A percentile compares a stretch with the other conserved stretches of the same genome.
These are phyloP conservation scores for Multifurca ochricompacta DNA, from an alignment of 768 basidiomycete genomes.

Conservation along the genomic window DNA sequence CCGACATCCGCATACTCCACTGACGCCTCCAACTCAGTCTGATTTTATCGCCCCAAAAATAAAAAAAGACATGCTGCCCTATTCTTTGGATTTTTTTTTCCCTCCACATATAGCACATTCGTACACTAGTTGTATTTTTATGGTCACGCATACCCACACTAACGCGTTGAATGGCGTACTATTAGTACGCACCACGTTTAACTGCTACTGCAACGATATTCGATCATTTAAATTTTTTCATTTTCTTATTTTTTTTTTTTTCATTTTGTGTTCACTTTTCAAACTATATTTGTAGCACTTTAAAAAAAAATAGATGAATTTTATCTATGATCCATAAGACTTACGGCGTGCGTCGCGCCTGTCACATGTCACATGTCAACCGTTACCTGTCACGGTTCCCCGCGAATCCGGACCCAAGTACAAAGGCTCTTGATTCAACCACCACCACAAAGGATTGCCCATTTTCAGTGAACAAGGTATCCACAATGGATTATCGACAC, in stretches of 20 bases:
- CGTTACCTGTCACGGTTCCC: neutral
- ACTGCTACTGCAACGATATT: conserved; percentile 10
- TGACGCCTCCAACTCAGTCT: conserved; percentile 3
- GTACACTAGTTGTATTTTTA: conserved; percentile 9
- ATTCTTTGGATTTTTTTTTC: neutral
- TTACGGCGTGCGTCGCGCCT: too few relatives aligned
- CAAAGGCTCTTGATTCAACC: neutral
- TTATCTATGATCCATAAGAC: too few relatives aligned
- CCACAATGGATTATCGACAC: too few relatives aligned
- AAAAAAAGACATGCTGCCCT: neutral
- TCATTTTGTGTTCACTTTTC: neutral
- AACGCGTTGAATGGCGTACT: neutral
- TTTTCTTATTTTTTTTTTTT: neutral
- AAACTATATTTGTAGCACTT: conserved; percentile 3
- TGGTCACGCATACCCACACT: neutral
- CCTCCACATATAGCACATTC: neutral
- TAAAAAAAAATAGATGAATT: neutral
- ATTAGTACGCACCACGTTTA: neutral
- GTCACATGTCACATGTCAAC: too few relatives aligned
- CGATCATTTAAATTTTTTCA: neutral
- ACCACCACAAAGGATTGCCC: neutral
- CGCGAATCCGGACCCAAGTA: neutral
- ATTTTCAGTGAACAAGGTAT: neutral
- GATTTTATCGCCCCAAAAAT: neutral
- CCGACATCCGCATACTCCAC: neutral